Percentiles rank a stretch among this genome's conserved stretches.
Evolutionary conservation across 306 rosid genomes (phyloP).

Genomic region (Medicago lupulina): DNA sequence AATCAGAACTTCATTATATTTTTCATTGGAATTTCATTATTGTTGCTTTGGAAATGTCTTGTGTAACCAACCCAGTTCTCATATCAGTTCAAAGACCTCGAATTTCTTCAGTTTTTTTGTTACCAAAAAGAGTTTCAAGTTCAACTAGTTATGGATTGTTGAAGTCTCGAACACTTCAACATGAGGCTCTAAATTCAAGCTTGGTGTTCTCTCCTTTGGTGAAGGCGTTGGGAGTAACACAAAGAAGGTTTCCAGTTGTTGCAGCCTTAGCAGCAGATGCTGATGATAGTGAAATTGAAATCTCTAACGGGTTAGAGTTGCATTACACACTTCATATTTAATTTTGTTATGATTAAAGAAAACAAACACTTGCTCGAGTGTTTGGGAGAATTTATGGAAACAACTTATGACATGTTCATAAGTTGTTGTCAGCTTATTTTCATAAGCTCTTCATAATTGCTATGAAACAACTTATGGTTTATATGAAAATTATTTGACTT

Average conservation of each 20-base stretch:
- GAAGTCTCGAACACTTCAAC: neutral
- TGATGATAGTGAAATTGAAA: constrained; percentile 10
- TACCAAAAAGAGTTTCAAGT: constrained; percentile 7
- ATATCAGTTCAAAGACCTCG: constrained; percentile 15
- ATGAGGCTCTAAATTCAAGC: constrained; percentile 2
- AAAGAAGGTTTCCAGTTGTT: neutral
- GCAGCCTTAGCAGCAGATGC: constrained; percentile 29
- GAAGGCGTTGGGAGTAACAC: neutral
- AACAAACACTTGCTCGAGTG: too few species aligned
- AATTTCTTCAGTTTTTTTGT: constrained; percentile 6
- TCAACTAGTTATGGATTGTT: constrained; percentile 11
- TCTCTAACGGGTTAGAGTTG: constrained; percentile 4
- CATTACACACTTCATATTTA: neutral
- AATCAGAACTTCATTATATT: neutral
- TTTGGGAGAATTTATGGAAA: neutral
- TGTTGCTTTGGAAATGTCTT: constrained; percentile 10
- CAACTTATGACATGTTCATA: too few species aligned
- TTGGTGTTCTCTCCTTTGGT: neutral
- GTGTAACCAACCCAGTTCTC: constrained; percentile 20
- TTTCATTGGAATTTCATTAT: neutral
- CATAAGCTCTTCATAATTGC: neutral
- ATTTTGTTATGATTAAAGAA: too few species aligned
- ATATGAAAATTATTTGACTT: neutral
- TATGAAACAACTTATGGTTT: neutral
- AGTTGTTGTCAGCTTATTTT: neutral